Evolutionary conservation across 148 eudicot genomes (phyloP).

Genomic region (Spergularia bocconei): DNA sequence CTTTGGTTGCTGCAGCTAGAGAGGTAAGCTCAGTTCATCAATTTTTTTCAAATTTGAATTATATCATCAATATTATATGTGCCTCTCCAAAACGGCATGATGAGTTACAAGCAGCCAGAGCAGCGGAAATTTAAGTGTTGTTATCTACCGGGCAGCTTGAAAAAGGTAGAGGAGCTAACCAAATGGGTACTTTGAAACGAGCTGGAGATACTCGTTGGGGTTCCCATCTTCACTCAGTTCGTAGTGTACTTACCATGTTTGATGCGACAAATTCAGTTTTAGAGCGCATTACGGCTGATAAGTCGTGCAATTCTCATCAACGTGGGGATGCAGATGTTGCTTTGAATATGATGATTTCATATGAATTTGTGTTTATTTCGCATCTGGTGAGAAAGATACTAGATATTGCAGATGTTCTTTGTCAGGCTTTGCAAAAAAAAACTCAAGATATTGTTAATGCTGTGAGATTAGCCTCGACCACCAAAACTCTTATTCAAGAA

Average conservation of each 20-base stretch:
- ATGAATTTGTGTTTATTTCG: background rate
- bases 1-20: slow-evolving; percentile 16
- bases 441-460: background rate
- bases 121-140: background rate
- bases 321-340: slow-evolving; percentile 9
- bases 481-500: background rate
- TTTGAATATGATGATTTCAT: slow-evolving; percentile 7
- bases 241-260: slow-evolving; percentile 3
- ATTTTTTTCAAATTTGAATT: slow-evolving; percentile 16
- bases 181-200: slow-evolving; percentile 15
- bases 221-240: slow-evolving; percentile 3
- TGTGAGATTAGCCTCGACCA: background rate
- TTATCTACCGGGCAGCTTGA: background rate
- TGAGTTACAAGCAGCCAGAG: slow-evolving; percentile 6
- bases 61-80: slow-evolving; percentile 6
- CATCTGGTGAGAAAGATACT: background rate
- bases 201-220: slow-evolving; percentile 14
- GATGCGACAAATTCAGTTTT: background rate
- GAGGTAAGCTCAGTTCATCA: background rate
- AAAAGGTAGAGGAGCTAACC: slow-evolving; percentile 9
- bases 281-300: slow-evolving; percentile 4
- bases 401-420: background rate
- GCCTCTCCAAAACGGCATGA: slow-evolving; percentile 3
- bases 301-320: background rate
- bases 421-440: slow-evolving; percentile 11